Evolutionary conservation across 306 rosid species (phyloP).

Genomic region (Biancaea sappan): DNA sequence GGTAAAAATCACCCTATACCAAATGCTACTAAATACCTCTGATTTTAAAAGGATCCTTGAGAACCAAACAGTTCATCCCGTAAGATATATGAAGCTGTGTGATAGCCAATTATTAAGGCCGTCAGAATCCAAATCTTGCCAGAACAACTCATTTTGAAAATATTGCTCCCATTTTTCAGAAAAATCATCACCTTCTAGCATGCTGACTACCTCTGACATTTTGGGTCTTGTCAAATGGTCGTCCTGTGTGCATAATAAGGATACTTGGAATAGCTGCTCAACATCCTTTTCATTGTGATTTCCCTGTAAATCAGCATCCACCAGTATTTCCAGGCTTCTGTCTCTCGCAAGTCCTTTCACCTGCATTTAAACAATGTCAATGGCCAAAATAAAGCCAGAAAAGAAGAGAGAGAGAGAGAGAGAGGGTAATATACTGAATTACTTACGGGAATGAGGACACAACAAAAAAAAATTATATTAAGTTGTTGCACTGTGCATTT

Average conservation of each 20-base stretch:
- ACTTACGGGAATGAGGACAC: too few relatives aligned
- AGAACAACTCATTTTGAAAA: conserved; percentile 66
- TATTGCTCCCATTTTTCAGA: conserved; percentile 87
- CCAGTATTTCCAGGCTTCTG: too few relatives aligned
- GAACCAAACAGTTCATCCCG: conserved; percentile 83
- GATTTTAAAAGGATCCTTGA: conserved; percentile 46
- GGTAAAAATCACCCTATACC: too few relatives aligned
- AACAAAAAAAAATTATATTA: too few relatives aligned
- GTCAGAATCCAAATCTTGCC: conserved; percentile 58
- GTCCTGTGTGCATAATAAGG: conserved; percentile 79
- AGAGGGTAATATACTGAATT: too few relatives aligned
- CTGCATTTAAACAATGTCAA: conserved; percentile 46
- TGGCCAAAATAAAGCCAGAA: too few relatives aligned
- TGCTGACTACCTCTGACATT: conserved; percentile 88
- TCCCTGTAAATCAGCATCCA: too few relatives aligned
- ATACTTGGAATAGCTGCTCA: too few relatives aligned
- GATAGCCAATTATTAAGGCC: conserved; percentile 68
- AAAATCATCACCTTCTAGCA: conserved; percentile 93
- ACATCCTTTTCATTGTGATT: too few relatives aligned
- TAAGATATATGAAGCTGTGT: conserved; percentile 64
- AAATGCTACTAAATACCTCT: too few relatives aligned
- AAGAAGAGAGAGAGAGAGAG: too few relatives aligned
- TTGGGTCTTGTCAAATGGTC: conserved; percentile 74
- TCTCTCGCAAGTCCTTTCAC: conserved; percentile 79
- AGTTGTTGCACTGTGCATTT: too few relatives aligned